phyloP scores from a whole-genome alignment of 805 yeast genomes.

The Isabelozyma pseudorhagii region DNA sequence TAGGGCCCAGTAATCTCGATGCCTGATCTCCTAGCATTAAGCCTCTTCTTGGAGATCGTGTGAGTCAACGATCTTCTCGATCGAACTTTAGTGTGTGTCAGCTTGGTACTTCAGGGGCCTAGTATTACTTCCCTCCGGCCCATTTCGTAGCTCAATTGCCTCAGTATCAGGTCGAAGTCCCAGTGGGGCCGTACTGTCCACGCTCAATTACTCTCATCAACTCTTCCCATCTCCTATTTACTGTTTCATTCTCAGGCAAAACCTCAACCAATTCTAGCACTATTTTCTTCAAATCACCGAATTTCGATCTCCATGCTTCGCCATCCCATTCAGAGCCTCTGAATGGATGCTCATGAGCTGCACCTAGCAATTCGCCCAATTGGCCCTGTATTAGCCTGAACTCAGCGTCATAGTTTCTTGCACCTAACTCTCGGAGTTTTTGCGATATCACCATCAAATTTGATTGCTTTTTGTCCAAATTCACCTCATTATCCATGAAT shows the following conservation, averaged over 20 bases:
- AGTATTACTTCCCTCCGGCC: no score
- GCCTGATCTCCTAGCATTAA: no score
- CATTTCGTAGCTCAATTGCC: no score
- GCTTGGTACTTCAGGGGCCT: no score
- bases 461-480: conserved; percentile 5
- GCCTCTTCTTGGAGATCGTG: no score
- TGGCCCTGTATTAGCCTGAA: background rate
- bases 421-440: background rate
- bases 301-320: background rate
- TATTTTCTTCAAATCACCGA: background rate
- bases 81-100: no score
- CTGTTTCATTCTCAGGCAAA: background rate
- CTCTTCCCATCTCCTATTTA: background rate
- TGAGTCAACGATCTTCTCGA: no score
- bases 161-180: no score
- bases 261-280: no score
- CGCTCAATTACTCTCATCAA: background rate
- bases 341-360: no score
- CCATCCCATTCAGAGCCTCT: background rate
- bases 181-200: background rate
- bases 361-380: background rate
- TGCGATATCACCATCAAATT: conserved; percentile 2
- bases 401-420: background rate
- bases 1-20: no score
- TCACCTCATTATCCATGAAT: conserved; percentile 6